Evolutionary conservation across 352 stramenopile genomes (phyloP).

Genomic region (Phytophthora brassicae): DNA sequence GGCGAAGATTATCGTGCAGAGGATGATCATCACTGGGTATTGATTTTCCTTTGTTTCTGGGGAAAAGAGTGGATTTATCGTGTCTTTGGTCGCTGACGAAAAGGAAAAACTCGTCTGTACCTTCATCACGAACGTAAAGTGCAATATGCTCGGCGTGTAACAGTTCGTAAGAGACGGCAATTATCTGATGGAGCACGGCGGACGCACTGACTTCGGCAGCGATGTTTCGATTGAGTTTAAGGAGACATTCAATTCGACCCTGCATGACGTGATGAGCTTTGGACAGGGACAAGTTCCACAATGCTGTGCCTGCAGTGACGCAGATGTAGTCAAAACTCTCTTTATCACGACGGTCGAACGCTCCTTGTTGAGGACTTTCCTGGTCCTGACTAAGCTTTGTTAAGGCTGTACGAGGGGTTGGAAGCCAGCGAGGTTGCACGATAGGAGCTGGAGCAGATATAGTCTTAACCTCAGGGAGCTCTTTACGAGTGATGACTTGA

Average conservation of each 20-base stretch:
- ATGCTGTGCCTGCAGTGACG: constrained; percentile 56
- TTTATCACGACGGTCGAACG: constrained; percentile 43
- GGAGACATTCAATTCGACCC: constrained; percentile 67
- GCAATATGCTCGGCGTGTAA: constrained; percentile 63
- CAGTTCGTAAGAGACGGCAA: constrained; percentile 68
- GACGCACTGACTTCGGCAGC: constrained; percentile 61
- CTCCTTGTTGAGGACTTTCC: constrained; percentile 11
- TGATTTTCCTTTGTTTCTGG: constrained; percentile 15
- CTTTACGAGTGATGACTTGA: constrained; percentile 57
- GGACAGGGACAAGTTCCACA: constrained; percentile 77
- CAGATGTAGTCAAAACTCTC: constrained; percentile 59
- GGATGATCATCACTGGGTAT: constrained; percentile 10
- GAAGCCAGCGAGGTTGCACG: constrained; percentile 15
- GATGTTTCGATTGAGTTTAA: constrained; percentile 78
- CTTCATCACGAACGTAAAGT: constrained; percentile 67
- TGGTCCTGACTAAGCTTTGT: constrained; percentile 23
- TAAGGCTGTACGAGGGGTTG: constrained; percentile 8
- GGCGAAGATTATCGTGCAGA: constrained; percentile 11
- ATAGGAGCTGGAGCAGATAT: constrained; percentile 2
- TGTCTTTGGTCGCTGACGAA: constrained; percentile 26
- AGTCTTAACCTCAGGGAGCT: constrained; percentile 11
- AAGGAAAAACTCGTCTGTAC: constrained; percentile 67
- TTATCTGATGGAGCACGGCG: constrained; percentile 61
- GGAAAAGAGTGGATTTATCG: background rate
- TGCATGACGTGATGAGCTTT: constrained; percentile 64